These are phyloP conservation scores for Blumeria graminis DNA, from an alignment of 2,329 filamentous ascomycete species.

Conservation along the genomic window DNA sequence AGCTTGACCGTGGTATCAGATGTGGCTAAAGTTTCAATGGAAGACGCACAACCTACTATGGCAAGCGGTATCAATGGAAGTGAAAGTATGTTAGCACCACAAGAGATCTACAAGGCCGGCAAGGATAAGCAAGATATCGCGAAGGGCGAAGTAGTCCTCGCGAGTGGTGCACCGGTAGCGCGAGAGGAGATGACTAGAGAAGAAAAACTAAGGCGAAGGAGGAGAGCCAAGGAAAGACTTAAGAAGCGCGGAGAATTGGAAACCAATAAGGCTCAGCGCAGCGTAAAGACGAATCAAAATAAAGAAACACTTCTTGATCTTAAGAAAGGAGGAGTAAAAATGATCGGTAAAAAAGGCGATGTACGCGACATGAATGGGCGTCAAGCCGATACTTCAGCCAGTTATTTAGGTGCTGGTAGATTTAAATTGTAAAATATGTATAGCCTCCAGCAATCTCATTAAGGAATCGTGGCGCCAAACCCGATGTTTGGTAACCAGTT, in stretches of 20 bases:
- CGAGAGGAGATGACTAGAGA: conserved; percentile 74
- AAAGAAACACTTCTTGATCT: conserved; percentile 27
- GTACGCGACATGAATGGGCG: conserved; percentile 65
- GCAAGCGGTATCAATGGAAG: conserved; percentile 46
- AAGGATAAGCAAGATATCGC: conserved; percentile 30
- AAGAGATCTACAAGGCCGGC: conserved; percentile 76
- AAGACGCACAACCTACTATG: conserved; percentile 75
- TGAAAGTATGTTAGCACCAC: conserved; percentile 62
- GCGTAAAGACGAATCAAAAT: conserved; percentile 33
- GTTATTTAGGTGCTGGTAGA: conserved; percentile 26
- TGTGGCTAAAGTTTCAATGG: conserved; percentile 78
- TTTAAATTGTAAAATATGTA: conserved; percentile 31
- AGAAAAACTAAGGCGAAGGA: conserved; percentile 51
- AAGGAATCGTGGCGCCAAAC: no score
- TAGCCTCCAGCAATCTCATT: no score
- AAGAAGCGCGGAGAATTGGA: conserved; percentile 37
- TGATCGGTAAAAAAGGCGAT: conserved; percentile 78
- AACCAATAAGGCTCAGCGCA: conserved; percentile 23
- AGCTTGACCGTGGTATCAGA: conserved; percentile 70
- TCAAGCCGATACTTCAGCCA: conserved; percentile 32
- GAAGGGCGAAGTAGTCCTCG: conserved; percentile 50
- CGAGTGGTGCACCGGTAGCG: conserved; percentile 53
- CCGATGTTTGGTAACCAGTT: no score
- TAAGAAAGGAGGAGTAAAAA: conserved; percentile 69
- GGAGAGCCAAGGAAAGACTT: conserved; percentile 68